These are phyloP conservation scores for Saccharomycopsis olivae DNA, from an alignment of 805 yeast species.

Conservation along the genomic window DNA sequence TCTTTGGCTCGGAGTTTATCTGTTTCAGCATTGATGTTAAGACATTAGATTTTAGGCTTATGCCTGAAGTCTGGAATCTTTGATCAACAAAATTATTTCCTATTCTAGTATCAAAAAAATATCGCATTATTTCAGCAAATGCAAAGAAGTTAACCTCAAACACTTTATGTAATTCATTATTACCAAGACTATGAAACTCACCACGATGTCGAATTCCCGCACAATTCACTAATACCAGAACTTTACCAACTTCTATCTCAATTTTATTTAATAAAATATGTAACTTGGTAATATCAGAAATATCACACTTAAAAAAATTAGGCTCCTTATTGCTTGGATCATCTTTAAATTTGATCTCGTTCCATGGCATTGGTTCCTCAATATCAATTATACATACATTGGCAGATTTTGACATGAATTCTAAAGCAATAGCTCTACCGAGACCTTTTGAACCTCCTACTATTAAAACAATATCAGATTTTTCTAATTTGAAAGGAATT, in stretches of 20 bases:
- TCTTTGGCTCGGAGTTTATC: background rate
- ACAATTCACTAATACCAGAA: constrained; percentile 26
- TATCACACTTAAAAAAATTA: constrained; percentile 25
- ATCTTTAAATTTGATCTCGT: too few relatives aligned
- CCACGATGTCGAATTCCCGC: constrained; percentile 32
- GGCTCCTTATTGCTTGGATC: constrained; percentile 16
- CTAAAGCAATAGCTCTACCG: constrained; percentile 27
- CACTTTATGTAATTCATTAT: constrained; percentile 20
- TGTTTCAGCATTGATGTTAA: background rate
- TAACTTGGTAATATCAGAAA: constrained; percentile 21
- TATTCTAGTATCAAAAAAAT: background rate
- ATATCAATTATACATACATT: background rate
- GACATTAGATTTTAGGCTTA: background rate
- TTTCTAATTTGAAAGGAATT: too few relatives aligned
- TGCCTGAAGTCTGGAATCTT: background rate
- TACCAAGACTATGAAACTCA: constrained; percentile 22
- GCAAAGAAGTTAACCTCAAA: constrained; percentile 16
- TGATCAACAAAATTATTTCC: constrained; percentile 5
- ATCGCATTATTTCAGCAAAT: background rate
- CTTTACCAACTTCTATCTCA: constrained; percentile 11
- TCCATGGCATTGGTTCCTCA: background rate
- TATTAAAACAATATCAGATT: constrained; percentile 20
- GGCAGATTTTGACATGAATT: constrained; percentile 17
- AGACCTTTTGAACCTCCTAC: constrained; percentile 38
- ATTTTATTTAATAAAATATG: constrained; percentile 20